phyloP scores from a whole-genome alignment of 768 basidiomycete genomes.

The Lyophyllum atratum region DNA sequence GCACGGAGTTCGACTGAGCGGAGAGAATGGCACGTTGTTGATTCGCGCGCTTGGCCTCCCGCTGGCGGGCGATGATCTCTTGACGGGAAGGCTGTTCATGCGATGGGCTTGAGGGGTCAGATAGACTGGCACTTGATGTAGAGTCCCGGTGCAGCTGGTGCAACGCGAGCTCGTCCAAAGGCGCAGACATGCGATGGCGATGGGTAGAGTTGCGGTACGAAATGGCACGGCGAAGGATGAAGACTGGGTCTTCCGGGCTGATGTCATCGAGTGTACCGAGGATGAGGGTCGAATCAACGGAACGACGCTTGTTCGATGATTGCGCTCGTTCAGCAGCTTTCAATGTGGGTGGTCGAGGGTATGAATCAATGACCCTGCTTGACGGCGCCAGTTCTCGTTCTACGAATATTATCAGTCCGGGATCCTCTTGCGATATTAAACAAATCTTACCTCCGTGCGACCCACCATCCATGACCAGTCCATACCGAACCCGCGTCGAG shows the following conservation, averaged over 20 bases:
- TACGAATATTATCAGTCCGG: constrained; percentile 28
- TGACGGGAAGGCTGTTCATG: constrained; percentile 60
- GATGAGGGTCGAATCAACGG: constrained; percentile 76
- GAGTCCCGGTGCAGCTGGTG: constrained; percentile 73
- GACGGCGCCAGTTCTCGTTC: constrained; percentile 81
- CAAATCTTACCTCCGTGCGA: constrained; percentile 61
- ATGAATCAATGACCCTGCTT: constrained; percentile 85
- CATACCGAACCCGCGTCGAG: constrained; percentile 77
- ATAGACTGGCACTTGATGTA: constrained; percentile 52
- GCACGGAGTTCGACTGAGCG: constrained; percentile 79
- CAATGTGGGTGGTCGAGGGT: constrained; percentile 71
- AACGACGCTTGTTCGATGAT: constrained; percentile 76
- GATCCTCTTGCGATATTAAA: constrained; percentile 4
- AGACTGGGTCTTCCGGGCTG: constrained; percentile 80
- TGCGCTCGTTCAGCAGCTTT: constrained; percentile 62
- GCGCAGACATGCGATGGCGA: constrained; percentile 71
- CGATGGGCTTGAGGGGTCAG: constrained; percentile 40
- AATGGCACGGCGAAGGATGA: constrained; percentile 83
- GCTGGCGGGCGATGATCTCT: constrained; percentile 93
- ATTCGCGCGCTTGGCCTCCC: constrained; percentile 82
- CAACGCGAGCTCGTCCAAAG: constrained; percentile 82
- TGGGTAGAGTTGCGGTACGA: constrained; percentile 72
- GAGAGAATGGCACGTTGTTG: constrained; percentile 76
- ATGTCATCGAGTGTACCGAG: constrained; percentile 77
- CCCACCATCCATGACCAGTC: constrained; percentile 63